These are phyloP conservation scores for Begonia fuchsioides DNA, from an alignment of 306 rosid species.

Conservation along the genomic window DNA sequence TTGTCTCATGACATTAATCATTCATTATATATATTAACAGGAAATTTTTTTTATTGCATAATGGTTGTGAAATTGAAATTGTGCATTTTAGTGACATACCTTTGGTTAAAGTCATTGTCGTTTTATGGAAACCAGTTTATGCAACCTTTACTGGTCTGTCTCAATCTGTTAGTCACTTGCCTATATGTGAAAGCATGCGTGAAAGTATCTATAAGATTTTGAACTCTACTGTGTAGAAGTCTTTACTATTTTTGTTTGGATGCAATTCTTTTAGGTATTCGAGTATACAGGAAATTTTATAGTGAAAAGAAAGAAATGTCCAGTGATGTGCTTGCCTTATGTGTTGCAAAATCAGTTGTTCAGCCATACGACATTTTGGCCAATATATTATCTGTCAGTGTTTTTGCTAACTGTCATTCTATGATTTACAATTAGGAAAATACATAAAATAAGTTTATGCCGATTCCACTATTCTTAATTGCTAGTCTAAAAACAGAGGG, in stretches of 20 bases:
- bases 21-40: no score
- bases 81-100: no score
- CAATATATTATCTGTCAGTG: constrained; percentile 10
- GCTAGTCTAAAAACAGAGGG: neutral
- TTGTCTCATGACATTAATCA: no score
- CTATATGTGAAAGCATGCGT: no score
- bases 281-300: constrained; percentile 15
- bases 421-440: neutral
- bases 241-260: neutral
- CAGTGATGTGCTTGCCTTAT: constrained; percentile 17
- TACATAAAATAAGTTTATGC: no score
- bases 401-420: neutral
- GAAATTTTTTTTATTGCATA: no score
- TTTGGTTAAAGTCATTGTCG: no score
- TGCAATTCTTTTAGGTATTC: constrained; percentile 10
- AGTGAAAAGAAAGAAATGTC: constrained; percentile 12
- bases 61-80: no score
- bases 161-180: no score
- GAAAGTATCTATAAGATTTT: no score
- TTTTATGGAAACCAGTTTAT: neutral
- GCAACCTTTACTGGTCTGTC: neutral
- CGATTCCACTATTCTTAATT: neutral
- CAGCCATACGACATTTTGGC: constrained; percentile 11
- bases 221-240: neutral
- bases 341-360: constrained; percentile 3